Evolutionary conservation across 768 basidiomycete species (phyloP).

Genomic region (Exidia glandulosa): DNA sequence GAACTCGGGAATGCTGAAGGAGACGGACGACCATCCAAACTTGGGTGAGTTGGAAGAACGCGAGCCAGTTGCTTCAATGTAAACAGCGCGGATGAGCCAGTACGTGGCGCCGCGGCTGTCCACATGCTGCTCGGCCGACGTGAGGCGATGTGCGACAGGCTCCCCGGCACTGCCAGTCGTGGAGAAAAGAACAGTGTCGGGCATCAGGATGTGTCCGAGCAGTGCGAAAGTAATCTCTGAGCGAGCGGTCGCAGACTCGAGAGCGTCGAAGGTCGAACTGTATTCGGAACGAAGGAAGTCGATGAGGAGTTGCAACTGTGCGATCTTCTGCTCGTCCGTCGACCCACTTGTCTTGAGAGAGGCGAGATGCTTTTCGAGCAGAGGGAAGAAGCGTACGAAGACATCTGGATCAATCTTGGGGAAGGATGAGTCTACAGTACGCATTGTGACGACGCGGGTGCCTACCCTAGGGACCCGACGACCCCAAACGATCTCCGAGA

Average conservation of each 20-base stretch:
- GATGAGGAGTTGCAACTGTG: conserved; percentile 39
- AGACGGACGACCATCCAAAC: background rate
- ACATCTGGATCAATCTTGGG: conserved; percentile 44
- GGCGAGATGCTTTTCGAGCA: conserved; percentile 34
- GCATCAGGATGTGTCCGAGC: conserved; percentile 46
- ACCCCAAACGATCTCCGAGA: too few species aligned
- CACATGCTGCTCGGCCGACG: background rate
- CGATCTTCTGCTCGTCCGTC: conserved; percentile 30
- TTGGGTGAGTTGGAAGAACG: background rate
- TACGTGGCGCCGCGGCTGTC: background rate
- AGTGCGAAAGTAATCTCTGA: conserved; percentile 48
- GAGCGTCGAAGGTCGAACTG: conserved; percentile 32
- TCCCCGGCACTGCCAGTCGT: conserved; percentile 40
- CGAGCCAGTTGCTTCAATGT: background rate
- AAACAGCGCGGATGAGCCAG: background rate
- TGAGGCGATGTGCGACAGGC: conserved; percentile 28
- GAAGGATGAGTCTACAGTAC: background rate
- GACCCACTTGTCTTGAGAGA: conserved; percentile 23
- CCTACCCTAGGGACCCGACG: conserved; percentile 35
- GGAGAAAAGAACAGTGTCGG: conserved; percentile 39
- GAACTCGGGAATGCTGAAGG: background rate
- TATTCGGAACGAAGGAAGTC: conserved; percentile 40
- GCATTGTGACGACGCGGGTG: background rate
- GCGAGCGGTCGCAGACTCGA: conserved; percentile 38
- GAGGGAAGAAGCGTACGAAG: conserved; percentile 40